Evolutionary conservation across 331 rosid species (phyloP).

Genomic region (Acacia pycnantha): DNA sequence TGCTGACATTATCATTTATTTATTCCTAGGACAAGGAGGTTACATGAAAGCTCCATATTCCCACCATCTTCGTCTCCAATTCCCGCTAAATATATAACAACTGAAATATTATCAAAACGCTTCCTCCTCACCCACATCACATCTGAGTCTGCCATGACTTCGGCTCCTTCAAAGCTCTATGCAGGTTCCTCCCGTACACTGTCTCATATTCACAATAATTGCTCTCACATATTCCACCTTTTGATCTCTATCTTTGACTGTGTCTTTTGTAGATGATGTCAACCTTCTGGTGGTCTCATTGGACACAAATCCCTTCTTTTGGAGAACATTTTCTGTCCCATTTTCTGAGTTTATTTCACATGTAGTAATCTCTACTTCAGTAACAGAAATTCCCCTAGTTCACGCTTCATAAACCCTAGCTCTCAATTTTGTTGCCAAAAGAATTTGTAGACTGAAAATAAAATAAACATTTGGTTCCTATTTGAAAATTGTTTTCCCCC

Average conservation of each 20-base stretch:
- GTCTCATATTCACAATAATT: not conserved
- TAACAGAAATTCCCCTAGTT: not conserved
- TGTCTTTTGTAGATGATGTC: conserved; percentile 70
- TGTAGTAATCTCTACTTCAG: conserved; percentile 32
- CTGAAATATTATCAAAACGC: not conserved
- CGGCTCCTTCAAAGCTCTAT: too few species aligned
- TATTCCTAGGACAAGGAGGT: not conserved
- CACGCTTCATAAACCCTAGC: not conserved
- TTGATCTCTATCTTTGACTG: conserved; percentile 5
- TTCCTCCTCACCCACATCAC: not conserved
- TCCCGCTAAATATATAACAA: conserved; percentile 8
- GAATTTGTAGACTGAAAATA: not conserved
- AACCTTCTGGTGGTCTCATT: conserved; percentile 78
- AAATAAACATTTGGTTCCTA: not conserved
- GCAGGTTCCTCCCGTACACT: not conserved
- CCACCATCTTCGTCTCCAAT: not conserved
- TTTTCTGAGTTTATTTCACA: conserved; percentile 84
- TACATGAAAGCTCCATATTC: not conserved
- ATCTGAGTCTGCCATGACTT: too few species aligned
- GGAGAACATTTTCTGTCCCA: conserved; percentile 65
- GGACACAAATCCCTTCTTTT: conserved; percentile 91
- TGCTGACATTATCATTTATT: too few species aligned
- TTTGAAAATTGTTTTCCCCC: not conserved
- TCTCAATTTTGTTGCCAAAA: not conserved
- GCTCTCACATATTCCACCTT: not conserved